Base-by-base conservation (phyloP, 805 yeast species). In the Candida sakaeoensis region DNA sequence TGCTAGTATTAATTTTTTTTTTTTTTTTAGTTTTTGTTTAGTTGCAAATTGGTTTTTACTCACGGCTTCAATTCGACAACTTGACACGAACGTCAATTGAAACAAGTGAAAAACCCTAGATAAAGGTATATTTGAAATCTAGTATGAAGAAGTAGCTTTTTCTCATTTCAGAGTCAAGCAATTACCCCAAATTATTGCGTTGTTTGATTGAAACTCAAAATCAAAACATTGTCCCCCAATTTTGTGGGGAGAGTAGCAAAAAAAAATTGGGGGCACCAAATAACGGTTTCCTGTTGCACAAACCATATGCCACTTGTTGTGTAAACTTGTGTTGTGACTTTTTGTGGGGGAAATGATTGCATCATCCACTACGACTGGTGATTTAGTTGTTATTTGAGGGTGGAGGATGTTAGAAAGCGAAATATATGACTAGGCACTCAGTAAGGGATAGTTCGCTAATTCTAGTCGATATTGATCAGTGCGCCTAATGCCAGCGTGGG, bases 211-310 rank as follows among this genome's bases (percentile, higher is more conserved):
- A 21, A 21, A 21, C 24, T 7, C 24, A 21, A 21, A 21, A 21
- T 7, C 24, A 21, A 21, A 21, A 21, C 14, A 10, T 17, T 14
- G 15, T 28, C 31, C 31, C 31, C 31, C 31, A 28, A 31, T 5
- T 19, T 5, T 7, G n/a, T 16, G 18, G 18, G 18, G 18, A 31
- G 10, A 28, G 14, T 22, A n/a, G n/a, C n/a, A 7, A 21, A 21
- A 32, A 8, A 32, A 19, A 19, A 21, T n/a, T 32, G 35, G 35
- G 35, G 35, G 26, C n/a, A n/a, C n/a, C n/a, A n/a, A 32, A 5
- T 14, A 13, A 10, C 10, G 8, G 24, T 21, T 21, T 21, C 24
- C 9, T 21, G 24, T 21, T n/a, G n/a, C n/a, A n/a, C n/a, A n/a
- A n/a, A n/a, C n/a, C n/a, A n/a, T n/a, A n/a, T n/a, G n/a, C n/a